phyloP scores from a whole-genome alignment of 371 early-diverging fungal species.

The Sporodiniella umbellata region DNA sequence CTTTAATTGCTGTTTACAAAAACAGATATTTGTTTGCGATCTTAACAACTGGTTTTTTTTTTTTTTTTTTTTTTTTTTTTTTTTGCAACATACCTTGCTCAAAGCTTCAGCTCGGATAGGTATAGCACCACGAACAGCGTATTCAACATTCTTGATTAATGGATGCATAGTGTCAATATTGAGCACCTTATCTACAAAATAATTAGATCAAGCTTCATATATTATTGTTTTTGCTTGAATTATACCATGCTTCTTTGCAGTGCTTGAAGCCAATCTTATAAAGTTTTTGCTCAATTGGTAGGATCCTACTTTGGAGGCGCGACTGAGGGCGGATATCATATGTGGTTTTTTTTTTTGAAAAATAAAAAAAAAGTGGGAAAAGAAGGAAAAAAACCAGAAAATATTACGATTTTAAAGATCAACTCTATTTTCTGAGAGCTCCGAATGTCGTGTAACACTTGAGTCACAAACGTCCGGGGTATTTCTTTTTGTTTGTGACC shows the following conservation, averaged over 20 bases:
- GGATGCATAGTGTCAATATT: conserved; percentile 69
- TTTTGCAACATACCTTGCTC: conserved; percentile 49
- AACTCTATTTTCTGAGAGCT: not conserved
- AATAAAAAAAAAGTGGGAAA: conserved; percentile 1
- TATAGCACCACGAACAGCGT: conserved; percentile 95
- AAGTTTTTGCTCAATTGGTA: conserved; percentile 6
- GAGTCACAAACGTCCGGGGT: not conserved
- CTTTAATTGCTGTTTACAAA: conserved; percentile 23
- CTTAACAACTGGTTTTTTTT: not conserved
- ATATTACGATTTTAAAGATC: not conserved
- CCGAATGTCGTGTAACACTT: not conserved
- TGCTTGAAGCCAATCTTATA: conserved; percentile 6
- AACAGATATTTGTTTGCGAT: too few relatives aligned
- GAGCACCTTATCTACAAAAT: conserved; percentile 26
- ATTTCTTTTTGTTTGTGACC: too few relatives aligned
- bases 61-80: not conserved
- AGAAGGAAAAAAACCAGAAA: not conserved
- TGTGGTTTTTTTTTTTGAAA: too few relatives aligned
- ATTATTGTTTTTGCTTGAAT: too few relatives aligned
- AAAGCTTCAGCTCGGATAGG: conserved; percentile 94
- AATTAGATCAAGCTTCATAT: not conserved
- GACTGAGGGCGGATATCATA: conserved; percentile 15
- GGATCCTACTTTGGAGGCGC: conserved; percentile 4
- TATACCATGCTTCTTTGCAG: conserved; percentile 2
- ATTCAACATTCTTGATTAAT: conserved; percentile 75